Base-by-base conservation (phyloP, 2,329 filamentous ascomycete species). In the Pseudogymnoascus verrucosus region DNA sequence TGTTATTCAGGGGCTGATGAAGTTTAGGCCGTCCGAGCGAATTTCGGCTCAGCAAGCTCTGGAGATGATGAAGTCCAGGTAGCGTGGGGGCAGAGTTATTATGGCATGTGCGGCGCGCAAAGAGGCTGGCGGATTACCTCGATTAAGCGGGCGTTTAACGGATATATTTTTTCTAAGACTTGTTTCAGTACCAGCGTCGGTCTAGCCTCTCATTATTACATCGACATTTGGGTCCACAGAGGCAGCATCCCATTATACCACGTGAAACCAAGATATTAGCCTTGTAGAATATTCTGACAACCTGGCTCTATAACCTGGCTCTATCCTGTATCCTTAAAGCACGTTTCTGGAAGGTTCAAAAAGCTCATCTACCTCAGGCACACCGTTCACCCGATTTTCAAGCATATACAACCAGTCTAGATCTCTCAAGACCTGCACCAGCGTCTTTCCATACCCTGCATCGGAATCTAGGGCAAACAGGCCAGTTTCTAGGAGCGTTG, bases 1-100 rank as follows among this genome's bases (percentile, higher is more conserved):
- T 44, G 60, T 62, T 31, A 62, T 62, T 12, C 31, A 51, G 36
- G 60, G 60, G 6, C 5, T 62, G 23, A 42, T 62, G 37, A 62
- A 16, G 23, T 62, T 62, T 14, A 62, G 5, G 12, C 60, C 60
- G 10, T 19, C n/a, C 10, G 60, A 62, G 26, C 21, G 60, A 31
- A 28, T 62, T 62, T 62, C 60, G 26, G 39, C 60, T 8, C 44
- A 31, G 16, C 19, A 62, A 51, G 60, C 60, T 12, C 23, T 62
- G 19, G 39, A 26, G 16, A 21, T 62, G 12, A 14, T 62, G 4
- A 12, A 2, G 5, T 21, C 51, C 28, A 34, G 0, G 16, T 57
- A 57, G n/a, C 10, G 5, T 10, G 7, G n/a, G 8, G n/a, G 12
- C 26, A 34, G 1, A 4, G n/a, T 19, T 57, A 10, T 57, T 34